Conservation (phyloP, 2,329 filamentous ascomycete genomes). For the Macrophomina phaseolina region DNA sequence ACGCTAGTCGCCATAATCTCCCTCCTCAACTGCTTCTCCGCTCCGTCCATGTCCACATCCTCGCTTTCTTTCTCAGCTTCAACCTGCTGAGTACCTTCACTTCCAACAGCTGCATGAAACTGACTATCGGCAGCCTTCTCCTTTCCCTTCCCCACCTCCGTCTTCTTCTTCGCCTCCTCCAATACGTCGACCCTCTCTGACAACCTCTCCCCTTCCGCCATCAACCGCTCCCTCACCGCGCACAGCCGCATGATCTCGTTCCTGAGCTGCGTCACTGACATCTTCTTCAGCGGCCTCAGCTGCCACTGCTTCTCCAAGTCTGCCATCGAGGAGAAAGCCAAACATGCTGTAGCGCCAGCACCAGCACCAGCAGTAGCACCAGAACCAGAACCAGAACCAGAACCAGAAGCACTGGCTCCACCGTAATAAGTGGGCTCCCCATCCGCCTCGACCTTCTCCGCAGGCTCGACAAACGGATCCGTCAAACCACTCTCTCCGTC, state of each 20-base stretch:
- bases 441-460: no score
- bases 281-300: not conserved
- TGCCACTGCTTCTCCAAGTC: not conserved
- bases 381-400: no score
- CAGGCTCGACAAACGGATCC: no score
- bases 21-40: not conserved
- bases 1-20: slow-evolving; percentile 7
- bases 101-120: no score
- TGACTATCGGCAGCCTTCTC: no score
- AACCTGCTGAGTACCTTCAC: no score
- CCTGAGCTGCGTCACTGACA: not conserved
- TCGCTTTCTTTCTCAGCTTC: not conserved
- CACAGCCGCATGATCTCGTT: slow-evolving; percentile 14
- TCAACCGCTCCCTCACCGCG: slow-evolving; percentile 5
- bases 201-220: not conserved
- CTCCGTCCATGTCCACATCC: not conserved
- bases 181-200: not conserved
- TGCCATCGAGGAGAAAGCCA: not conserved
- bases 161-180: not conserved
- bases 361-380: no score
- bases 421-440: no score
- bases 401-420: no score
- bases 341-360: no score
- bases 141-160: not conserved
- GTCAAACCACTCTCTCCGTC: no score